Evolutionary conservation across 345 rosid genomes (phyloP), one percentile per base, ranked within the genome.

Genomic region (rapeseed (Brassica napus)): DNA sequence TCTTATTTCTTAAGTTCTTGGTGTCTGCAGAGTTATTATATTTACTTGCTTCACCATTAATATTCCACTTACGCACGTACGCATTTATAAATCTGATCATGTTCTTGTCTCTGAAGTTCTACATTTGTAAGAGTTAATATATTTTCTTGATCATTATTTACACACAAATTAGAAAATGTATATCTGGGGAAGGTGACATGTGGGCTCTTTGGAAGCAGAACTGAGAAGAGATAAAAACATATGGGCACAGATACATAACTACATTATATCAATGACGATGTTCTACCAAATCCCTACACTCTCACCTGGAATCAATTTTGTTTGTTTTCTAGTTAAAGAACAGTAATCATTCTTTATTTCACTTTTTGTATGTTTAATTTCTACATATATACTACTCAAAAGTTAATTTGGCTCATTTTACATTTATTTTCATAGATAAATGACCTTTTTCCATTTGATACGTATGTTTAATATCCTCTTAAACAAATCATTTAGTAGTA

Each of bases 201-300:
- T 84, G 88, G 91, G 91, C 91, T 86, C 89, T 85, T 79, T 47
- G 67, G 86, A 77, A 85, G 63, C 84, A 77, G 60, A 65, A 76
- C 49, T 42, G 66, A 26, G 68, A 74, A 55, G 73, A 54, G 44
- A 70, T 30, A 15, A 58, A 75, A 73, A 78, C 71, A 69, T 73
- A 73, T 79, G 73, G 78, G 74, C 70, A 71, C 83, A 80, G 85
- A 68, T 60, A 73, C 80, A 73, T 74, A 42, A 67, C 37, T 37
- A 37, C 21, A 70, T 73, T n/a, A 35, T 39, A 59, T 35, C 67
- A 11, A 81, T 81, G 65, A 65, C 16, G 62, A 68, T 52, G 16
- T 15, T 72, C 37, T 63, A 69, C 65, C 55, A 65, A 83, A 77
- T 74, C 73, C 81, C 82, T 57, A 72, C 70, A 60, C 68, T 69